Evolutionary conservation across 306 rosid species (phyloP).

Genomic region (Myrica gale): DNA sequence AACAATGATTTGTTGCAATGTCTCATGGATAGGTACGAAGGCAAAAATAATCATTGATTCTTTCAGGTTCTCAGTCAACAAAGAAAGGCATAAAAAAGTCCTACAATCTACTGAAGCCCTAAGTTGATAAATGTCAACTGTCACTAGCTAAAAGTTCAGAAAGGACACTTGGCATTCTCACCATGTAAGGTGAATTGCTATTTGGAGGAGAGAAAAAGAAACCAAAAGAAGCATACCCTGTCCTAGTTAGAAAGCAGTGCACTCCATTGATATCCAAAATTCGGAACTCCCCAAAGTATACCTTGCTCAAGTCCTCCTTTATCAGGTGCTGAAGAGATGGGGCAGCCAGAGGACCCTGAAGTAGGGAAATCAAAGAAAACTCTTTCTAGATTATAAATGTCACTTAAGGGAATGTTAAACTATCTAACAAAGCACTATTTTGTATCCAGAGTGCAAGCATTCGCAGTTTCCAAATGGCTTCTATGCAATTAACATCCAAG

Average conservation of each 20-base stretch:
- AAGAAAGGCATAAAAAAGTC: background rate
- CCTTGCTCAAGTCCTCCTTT: conserved; percentile 80
- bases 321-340: conserved; percentile 86
- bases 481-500: background rate
- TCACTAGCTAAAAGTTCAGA: background rate
- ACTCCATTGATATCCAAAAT: conserved; percentile 81
- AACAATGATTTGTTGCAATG: conserved; percentile 11
- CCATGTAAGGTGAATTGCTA: background rate
- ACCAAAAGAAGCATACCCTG: conserved; percentile 61
- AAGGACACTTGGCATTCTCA: background rate
- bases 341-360: conserved; percentile 94
- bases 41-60: background rate
- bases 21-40: conserved; percentile 7
- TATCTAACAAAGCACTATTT: conserved; percentile 15
- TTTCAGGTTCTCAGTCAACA: background rate
- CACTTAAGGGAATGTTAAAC: conserved; percentile 6
- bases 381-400: conserved; percentile 1
- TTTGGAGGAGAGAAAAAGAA: background rate
- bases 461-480: background rate
- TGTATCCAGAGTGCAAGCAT: background rate
- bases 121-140: conserved; percentile 1
- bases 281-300: conserved; percentile 77
- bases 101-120: background rate
- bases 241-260: conserved; percentile 79
- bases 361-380: conserved; percentile 24